Conservation (phyloP, 805 yeast genomes). For the Candida verbasci region DNA sequence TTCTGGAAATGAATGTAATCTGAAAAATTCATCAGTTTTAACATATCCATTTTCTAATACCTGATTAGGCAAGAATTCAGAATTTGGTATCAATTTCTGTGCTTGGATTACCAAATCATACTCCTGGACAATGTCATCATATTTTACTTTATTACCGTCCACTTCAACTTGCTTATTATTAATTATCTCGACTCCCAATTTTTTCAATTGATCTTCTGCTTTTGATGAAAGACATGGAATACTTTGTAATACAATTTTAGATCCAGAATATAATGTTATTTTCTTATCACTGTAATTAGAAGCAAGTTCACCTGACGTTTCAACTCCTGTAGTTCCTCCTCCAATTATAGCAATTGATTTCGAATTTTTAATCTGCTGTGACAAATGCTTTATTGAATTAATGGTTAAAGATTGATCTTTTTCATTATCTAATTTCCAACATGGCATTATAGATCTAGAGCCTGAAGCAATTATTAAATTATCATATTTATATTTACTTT, state of each 20-base stretch:
- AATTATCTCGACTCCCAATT: constrained; percentile 20
- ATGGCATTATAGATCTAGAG: constrained; percentile 15
- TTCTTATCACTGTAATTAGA: constrained; percentile 9
- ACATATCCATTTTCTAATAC: constrained; percentile 27
- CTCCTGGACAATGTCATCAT: constrained; percentile 13
- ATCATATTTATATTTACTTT: constrained; percentile 19
- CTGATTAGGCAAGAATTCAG: constrained; percentile 22
- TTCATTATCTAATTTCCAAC: constrained; percentile 22
- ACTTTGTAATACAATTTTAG: constrained; percentile 12
- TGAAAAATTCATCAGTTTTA: constrained; percentile 21
- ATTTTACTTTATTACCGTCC: constrained; percentile 11
- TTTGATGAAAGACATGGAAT: constrained; percentile 5
- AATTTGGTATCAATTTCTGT: constrained; percentile 24
- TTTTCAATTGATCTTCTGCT: constrained; percentile 15
- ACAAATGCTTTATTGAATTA: constrained; percentile 14
- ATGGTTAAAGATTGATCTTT: constrained; percentile 12
- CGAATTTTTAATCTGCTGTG: constrained; percentile 16
- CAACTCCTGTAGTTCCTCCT: constrained; percentile 38
- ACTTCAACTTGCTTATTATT: constrained; percentile 12
- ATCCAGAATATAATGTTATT: constrained; percentile 21
- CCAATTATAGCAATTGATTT: constrained; percentile 33
- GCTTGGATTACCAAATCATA: constrained; percentile 30
- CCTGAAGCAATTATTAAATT: constrained; percentile 35
- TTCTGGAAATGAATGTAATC: constrained; percentile 19
- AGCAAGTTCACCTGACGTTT: constrained; percentile 34